Evolutionary conservation across 2,329 filamentous ascomycete genomes (phyloP), one percentile per base, ranked within the genome.

Genomic region (Diaporthe sp.): DNA sequence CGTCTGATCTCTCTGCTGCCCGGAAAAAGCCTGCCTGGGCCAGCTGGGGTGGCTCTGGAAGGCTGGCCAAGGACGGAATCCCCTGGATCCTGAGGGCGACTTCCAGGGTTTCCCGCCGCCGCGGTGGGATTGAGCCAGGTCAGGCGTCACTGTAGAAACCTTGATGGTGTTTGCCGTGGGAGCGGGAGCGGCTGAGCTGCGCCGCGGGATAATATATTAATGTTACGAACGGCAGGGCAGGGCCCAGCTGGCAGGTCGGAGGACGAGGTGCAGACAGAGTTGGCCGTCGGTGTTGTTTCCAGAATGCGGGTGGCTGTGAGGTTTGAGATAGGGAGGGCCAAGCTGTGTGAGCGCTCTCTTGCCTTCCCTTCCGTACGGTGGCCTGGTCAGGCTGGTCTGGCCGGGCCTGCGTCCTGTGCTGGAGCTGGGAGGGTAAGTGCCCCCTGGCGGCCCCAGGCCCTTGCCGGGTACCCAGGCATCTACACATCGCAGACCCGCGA

Each of bases 241-340:
- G 57, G 34, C 34, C 39, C 28, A 2, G 58, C 28, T 22, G 34
- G 57, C 15, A 57, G 25, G 72, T 49, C 57, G 28, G 72, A 74
- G 34, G 61, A 49, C n/a, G 28, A 70, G 51, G 61, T 42, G n/a
- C 49, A 57, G 73, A 51, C 49, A 75, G 49, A 53, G 31, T 70
- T 70, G 65, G 65, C 44, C 49, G 65, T 53, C 46, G 65, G 65
- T 53, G 62, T 39, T 68, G 49, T 68, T 68, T 53, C 22, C 62
- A 53, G 46, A 68, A 39, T 53, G 46, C 46, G 62, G 31, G 62
- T 68, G 62, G 62, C 62, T 68, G 46, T 53, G 62, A 53, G 62
- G 62, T 68, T 68, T 53, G 62, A 68, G 62, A 68, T 53, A 68
- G 62, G 62, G 46, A 68, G 44, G 44, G 62, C 62, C 62, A 68